phyloP scores from a whole-genome alignment of 1,284 basidiomycete species.

The Lignosus rhinocerotis region DNA sequence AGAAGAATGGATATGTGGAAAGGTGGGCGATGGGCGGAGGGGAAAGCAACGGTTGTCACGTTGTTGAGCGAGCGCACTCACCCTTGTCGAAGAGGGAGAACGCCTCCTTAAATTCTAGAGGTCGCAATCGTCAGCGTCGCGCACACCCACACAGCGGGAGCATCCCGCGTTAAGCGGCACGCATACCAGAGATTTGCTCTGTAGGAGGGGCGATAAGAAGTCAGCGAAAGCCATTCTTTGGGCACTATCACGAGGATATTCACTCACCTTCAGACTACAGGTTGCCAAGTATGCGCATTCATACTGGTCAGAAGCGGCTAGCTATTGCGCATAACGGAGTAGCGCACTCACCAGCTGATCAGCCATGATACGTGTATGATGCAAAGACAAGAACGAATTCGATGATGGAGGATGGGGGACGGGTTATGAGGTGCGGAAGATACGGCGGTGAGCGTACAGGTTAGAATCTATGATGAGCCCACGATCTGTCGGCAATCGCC shows the following conservation, averaged over 20 bases:
- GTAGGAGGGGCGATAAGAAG: conserved; percentile 18
- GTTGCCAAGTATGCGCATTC: not conserved
- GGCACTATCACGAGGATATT: conserved; percentile 18
- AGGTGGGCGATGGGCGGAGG: conserved; percentile 11
- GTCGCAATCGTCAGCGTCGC: conserved; percentile 10
- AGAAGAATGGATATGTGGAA: not conserved
- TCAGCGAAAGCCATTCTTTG: conserved; percentile 15
- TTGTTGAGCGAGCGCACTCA: conserved; percentile 37
- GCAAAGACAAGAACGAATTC: conserved; percentile 12
- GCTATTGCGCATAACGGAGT: not conserved
- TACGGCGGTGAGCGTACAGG: conserved; percentile 17
- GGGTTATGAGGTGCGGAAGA: conserved; percentile 22
- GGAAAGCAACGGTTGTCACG: not conserved
- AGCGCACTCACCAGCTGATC: conserved; percentile 61
- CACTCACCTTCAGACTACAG: conserved; percentile 66
- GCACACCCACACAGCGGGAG: not conserved
- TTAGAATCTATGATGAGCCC: conserved; percentile 8
- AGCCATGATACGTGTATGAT: conserved; percentile 46
- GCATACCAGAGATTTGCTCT: conserved; percentile 71
- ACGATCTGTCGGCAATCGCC: conserved; percentile 28
- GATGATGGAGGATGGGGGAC: conserved; percentile 15
- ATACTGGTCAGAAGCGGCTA: not conserved
- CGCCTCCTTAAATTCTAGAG: conserved; percentile 82
- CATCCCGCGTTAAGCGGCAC: conserved; percentile 20
- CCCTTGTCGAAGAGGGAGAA: conserved; percentile 95